Base-by-base conservation (phyloP, 495 filamentous ascomycete genomes). In the Aspergillus avenaceus region DNA sequence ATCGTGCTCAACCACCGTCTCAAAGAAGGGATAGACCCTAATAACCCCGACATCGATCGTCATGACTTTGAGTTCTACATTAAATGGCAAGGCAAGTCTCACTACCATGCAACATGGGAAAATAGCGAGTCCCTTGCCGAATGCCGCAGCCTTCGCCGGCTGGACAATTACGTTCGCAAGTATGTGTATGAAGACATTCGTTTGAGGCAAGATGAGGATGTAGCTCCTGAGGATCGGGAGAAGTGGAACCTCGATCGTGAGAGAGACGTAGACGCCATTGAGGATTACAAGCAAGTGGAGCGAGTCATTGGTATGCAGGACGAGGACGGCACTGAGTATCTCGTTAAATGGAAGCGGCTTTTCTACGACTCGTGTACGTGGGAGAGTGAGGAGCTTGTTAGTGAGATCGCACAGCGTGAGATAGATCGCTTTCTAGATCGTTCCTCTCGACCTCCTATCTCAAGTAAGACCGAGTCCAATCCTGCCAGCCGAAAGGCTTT, bases 41-140 rank as follows among this genome's bases (percentile, higher is more conserved):
- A 70, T 22, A 71, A 76, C 18, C 60, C 66, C n/a, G 73, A 84
- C 45, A 53, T 81, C 31, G 78, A 76, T 18, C 87, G 87, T 53
- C 81, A 90, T 46, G 87, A 96, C 58, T 97, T 90, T 53, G 87
- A 96, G 51, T 98, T 89, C 64, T 90, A 85, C 62, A 91, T 99
- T 58, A 99, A 99, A 75, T 99, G 93, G 93, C 90, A 96, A 67
- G 86, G 82, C 52, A 87, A 89, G 68, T 95, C 93, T 19, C 88
- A 97, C 65, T 88, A 90, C 56, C 93, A 99, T 72, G 84, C 91
- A 24, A 93, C 92, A 2, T 97, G 95, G 95, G 90, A 96, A 66
- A 82, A 82, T 0, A 82, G 84, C 19, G 84, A 88, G 44, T 76
- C 69, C 38, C 76, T 96, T 23, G 61, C 73, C 7, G 81, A 84